Base-by-base conservation (phyloP, 306 rosid species). In the Purshia tridentata region DNA sequence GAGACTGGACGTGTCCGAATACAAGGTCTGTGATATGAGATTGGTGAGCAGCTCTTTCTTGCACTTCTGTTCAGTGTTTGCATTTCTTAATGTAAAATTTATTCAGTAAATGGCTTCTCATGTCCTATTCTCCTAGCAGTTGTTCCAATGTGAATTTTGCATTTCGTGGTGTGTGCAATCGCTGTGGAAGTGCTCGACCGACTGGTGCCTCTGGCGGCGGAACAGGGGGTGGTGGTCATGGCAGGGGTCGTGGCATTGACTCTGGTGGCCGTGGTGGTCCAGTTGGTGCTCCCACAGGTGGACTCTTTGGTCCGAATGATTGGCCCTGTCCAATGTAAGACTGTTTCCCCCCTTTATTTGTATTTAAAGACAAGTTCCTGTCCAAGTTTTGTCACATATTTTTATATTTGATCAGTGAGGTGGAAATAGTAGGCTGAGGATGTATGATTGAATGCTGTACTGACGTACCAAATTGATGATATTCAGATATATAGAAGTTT, bases 11-110 rank as follows among this genome's bases (percentile, higher is more conserved):
- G 82, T 94, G 99, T 80, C 97, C 96, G 75, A 91, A 94, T 94
- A 89, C 99, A 91, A 94, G 99, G 99, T 94, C 96, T 89, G 97
- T 94, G 97, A 87, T 94, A 88, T 91, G 99, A 94, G 68, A 88
- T 94, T 81, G 99, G 97, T 91, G 99, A 94, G 97, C 92, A 75
- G 95, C 92, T 85, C 91, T 77, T 88, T 89, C 97, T 89, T 84
- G 89, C 91, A 86, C 90, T 80, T 89, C 45, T 65, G 23, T 65
- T 48, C 57, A 8, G 44, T 20, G 14, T 80, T 60, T 62, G 6
- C 29, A 45, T 76, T 22, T 74, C 45, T 41, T 63, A 8, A 44
- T 65, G 67, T 61, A 14, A 57, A 62, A 6, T 58, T 59, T 49
- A 62, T 58, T 23, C 45, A 72, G 75, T 70, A 46, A 75, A 78